Evolutionary conservation across 2,329 filamentous ascomycete species (phyloP), one percentile per base, ranked within the genome.

Genomic region (Lecanosticta acicola): DNA sequence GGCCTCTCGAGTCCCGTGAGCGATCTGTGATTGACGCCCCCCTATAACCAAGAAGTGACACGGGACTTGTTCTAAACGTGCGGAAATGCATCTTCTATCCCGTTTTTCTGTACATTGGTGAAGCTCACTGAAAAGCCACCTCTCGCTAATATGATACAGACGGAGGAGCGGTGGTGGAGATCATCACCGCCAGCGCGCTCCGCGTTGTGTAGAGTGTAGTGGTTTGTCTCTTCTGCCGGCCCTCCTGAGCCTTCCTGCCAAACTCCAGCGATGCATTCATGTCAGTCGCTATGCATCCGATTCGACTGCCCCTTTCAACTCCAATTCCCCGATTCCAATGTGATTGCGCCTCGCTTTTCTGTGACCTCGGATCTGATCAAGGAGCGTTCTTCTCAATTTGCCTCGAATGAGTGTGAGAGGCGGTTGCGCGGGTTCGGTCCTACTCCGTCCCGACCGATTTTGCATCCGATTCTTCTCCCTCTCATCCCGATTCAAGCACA

Each of bases 401-500:
- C n/a, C n/a, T n/a, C n/a, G n/a, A n/a, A n/a, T n/a, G n/a, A n/a
- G n/a, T n/a, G n/a, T n/a, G n/a, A n/a, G n/a, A n/a, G n/a, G n/a
- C n/a, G n/a, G n/a, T n/a, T n/a, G n/a, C n/a, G n/a, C n/a, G n/a
- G n/a, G n/a, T n/a, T n/a, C n/a, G 24, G 24, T 7, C 24, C 24
- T 7, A 11, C 24, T 29, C 11, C 24, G 7, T 29, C 24, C 24
- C 24, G n/a, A n/a, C n/a, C n/a, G n/a, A n/a, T 11, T 29, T 29
- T 11, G 5, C 24, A 7, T 29, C 24, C 24, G 11, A 29, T 5
- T 29, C 24, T 7, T 29, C 24, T 7, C 5, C 24, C 11, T 4
- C 16, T 11, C 13, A 16, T 32, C 11, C n/a, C n/a, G n/a, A n/a
- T 21, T 48, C 37, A 56, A 35, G 53, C 50, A 33, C 50, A 53